These are phyloP conservation scores for Epithele typhae DNA, from an alignment of 768 basidiomycete species.

Conservation along the genomic window DNA sequence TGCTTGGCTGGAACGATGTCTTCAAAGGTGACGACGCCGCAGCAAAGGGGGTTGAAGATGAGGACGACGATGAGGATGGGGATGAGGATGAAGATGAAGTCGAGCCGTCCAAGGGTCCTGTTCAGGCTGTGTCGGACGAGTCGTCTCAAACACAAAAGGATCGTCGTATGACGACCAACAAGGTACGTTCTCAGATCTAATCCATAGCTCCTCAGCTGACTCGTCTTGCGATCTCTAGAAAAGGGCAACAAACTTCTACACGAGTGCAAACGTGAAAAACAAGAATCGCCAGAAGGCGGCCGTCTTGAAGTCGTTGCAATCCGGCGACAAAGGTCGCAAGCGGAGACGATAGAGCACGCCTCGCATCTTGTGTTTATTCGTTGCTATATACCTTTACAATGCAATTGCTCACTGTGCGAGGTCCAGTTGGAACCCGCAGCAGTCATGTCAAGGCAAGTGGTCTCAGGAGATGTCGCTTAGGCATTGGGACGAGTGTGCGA, in stretches of 20 bases:
- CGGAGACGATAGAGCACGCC: slow-evolving; percentile 4
- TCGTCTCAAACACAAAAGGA: slow-evolving; percentile 36
- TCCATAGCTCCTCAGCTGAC: background rate
- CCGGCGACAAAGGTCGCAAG: slow-evolving; percentile 13
- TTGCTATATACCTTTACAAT: no score
- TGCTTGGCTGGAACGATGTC: slow-evolving; percentile 84
- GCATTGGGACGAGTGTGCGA: no score
- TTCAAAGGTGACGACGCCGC: slow-evolving; percentile 48
- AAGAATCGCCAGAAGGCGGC: slow-evolving; percentile 68
- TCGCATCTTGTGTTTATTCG: no score
- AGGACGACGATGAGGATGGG: slow-evolving; percentile 20
- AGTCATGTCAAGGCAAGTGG: no score
- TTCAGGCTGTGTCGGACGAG: no score
- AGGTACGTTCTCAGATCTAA: slow-evolving; percentile 41
- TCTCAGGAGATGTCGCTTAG: no score
- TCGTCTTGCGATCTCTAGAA: slow-evolving; percentile 41
- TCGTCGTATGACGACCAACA: slow-evolving; percentile 89
- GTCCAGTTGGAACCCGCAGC: no score
- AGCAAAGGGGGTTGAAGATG: slow-evolving; percentile 18
- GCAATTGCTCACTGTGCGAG: no score
- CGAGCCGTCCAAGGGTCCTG: no score
- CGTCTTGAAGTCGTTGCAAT: slow-evolving; percentile 40
- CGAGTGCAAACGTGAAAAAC: slow-evolving; percentile 81
- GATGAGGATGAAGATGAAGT: slow-evolving; percentile 25
- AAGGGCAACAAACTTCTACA: slow-evolving; percentile 89